These are phyloP conservation scores for Tolypocladium capitatum DNA, from an alignment of 2,329 filamentous ascomycete genomes.

Conservation along the genomic window DNA sequence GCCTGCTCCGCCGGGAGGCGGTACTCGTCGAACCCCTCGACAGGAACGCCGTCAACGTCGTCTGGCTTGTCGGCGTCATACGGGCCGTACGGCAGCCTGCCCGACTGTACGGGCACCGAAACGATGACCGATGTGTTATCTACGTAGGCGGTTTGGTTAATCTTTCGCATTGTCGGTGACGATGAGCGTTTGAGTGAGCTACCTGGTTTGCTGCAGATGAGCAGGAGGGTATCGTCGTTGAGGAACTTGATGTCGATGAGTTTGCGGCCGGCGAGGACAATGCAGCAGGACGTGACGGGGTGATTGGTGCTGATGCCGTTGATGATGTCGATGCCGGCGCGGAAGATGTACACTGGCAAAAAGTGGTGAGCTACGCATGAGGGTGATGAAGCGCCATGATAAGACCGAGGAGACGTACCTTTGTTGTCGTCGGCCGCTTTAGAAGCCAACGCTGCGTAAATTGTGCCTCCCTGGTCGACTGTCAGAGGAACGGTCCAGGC, in stretches of 20 bases:
- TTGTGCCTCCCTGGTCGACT: slow-evolving; percentile 18
- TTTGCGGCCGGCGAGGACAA: slow-evolving; percentile 28
- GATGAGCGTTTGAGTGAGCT: slow-evolving; percentile 1
- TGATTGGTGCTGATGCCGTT: slow-evolving; percentile 44
- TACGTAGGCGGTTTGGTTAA: slow-evolving; percentile 2
- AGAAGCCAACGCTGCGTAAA: slow-evolving; percentile 29
- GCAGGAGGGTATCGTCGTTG: slow-evolving; percentile 44
- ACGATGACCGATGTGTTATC: slow-evolving; percentile 15
- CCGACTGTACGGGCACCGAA: slow-evolving; percentile 23
- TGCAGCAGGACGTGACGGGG: slow-evolving; percentile 22
- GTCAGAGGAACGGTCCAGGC: not conserved
- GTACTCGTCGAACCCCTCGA: slow-evolving; percentile 9
- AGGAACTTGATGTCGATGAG: slow-evolving; percentile 56
- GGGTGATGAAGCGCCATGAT: not conserved
- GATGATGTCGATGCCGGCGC: slow-evolving; percentile 34
- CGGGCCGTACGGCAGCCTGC: slow-evolving; percentile 21
- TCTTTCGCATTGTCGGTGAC: not conserved
- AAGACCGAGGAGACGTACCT: slow-evolving; percentile 18
- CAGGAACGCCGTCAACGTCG: slow-evolving; percentile 3
- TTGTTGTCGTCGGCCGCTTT: slow-evolving; percentile 19
- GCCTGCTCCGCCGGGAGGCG: slow-evolving; percentile 14
- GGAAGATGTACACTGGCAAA: slow-evolving; percentile 45
- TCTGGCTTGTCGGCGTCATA: slow-evolving; percentile 15
- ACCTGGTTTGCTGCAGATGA: slow-evolving; percentile 38
- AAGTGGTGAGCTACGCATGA: not conserved